Evolutionary conservation across 768 basidiomycete genomes (phyloP), one percentile per base, ranked within the genome.

Genomic region (Boletus sensibilis): DNA sequence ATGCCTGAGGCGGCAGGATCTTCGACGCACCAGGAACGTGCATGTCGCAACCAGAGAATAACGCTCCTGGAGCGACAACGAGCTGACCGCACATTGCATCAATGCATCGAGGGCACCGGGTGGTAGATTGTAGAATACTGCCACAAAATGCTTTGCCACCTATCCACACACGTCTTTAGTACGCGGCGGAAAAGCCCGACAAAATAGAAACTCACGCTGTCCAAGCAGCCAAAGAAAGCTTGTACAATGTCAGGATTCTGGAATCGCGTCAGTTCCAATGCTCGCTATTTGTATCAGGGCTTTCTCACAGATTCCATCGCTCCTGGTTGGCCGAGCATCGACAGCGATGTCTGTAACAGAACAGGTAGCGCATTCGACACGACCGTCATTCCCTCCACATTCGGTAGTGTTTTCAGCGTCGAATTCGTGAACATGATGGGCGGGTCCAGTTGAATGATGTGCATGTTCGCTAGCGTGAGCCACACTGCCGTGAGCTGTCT

Each of bases 191-290:
- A 37, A 35, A 43, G 29, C 40, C 41, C 43, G 35, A 41, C 41
- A 53, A 44, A 29, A 21, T 23, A 34, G 29, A 27, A 18, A 76
- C 81, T 45, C 58, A 91, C 90, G 43, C 83, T 80, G 43, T 92
- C 90, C 78, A 90, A 80, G 66, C 86, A 94, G 10, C 79, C 79
- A 72, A 95, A 96, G 71, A 94, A 95, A 25, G 85, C 86, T 67
- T 94, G 92, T 16, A 93, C 91, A 27, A 96, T 83, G 68, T 96
- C 94, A 0, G 94, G 94, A 66, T 96, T 92, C 92, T 96, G 50
- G 6, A 21, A 46, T 23, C 27, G 12, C 10, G 42, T 72, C 52
- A 69, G 55, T 5, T 18, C 25, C 9, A 16, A 35, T 23, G 8
- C 39, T 34, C 29, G 27, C 6, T 9, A 37, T 23, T 33, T 18